phyloP scores from a whole-genome alignment of 306 rosid species.

The Malus fusca region DNA sequence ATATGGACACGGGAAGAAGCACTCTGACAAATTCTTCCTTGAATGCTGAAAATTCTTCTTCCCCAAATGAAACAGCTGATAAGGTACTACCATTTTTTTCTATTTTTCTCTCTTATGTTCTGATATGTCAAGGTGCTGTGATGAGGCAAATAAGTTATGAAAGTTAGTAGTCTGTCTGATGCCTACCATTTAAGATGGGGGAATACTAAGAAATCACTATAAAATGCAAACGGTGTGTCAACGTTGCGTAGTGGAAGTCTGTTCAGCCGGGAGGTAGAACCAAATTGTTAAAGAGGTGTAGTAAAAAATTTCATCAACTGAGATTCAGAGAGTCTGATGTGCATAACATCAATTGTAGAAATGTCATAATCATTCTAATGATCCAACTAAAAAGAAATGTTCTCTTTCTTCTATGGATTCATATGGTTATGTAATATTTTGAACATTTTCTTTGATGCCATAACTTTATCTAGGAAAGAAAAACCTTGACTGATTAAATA shows the following conservation, averaged over 20 bases:
- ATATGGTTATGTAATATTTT: neutral
- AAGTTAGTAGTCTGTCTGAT: neutral
- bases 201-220: neutral
- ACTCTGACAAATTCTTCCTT: slow-evolving; percentile 19
- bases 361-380: neutral
- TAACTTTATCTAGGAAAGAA: neutral
- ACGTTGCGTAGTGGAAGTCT: neutral
- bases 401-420: neutral
- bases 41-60: slow-evolving; percentile 24
- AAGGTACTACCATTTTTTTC: slow-evolving; percentile 24
- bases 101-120: neutral
- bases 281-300: neutral
- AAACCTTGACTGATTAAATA: neutral
- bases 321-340: neutral
- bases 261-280: neutral
- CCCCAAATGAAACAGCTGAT: slow-evolving; percentile 17
- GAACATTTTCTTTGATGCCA: neutral
- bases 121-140: neutral
- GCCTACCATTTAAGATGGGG: neutral
- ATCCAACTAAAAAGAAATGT: neutral
- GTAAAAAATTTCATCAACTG: neutral
- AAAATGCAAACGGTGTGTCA: neutral
- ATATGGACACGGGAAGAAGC: slow-evolving; percentile 25
- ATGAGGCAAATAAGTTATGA: neutral
- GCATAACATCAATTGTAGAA: neutral